phyloP scores from a whole-genome alignment of 1,139 yeast genomes.

The Protomyces arabidopsidicola region DNA sequence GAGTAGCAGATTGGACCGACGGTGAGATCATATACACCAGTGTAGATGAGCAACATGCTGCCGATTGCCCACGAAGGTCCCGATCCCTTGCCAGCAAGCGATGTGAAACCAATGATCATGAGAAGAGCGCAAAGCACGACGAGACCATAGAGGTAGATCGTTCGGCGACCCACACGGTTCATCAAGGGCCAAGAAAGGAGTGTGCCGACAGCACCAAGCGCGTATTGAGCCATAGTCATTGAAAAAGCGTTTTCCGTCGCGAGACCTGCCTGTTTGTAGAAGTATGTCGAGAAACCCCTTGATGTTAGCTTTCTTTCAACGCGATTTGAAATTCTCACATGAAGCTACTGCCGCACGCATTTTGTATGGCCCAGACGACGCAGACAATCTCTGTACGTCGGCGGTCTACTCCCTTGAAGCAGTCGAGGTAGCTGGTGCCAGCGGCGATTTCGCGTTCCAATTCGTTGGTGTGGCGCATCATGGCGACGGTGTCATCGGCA shows the following conservation, averaged over 20 bases:
- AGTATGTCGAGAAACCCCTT: constrained; percentile 50
- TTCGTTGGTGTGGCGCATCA: constrained; percentile 47
- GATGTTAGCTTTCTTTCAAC: constrained; percentile 42
- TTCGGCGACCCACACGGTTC: constrained; percentile 31
- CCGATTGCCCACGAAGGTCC: constrained; percentile 39
- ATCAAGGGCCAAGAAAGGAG: constrained; percentile 30
- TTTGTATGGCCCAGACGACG: constrained; percentile 50
- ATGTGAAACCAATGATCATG: constrained; percentile 45
- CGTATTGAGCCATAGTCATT: constrained; percentile 31
- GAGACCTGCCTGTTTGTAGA: constrained; percentile 52
- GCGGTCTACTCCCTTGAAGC: constrained; percentile 49
- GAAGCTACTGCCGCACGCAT: constrained; percentile 47
- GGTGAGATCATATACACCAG: constrained; percentile 49
- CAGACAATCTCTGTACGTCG: constrained; percentile 56
- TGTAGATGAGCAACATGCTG: constrained; percentile 47
- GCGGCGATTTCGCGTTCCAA: constrained; percentile 45
- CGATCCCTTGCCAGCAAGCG: constrained; percentile 33
- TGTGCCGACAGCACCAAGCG: constrained; percentile 30
- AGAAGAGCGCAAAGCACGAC: constrained; percentile 36
- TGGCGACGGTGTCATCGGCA: constrained; percentile 43
- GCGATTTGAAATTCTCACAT: neutral
- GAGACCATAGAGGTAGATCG: constrained; percentile 34
- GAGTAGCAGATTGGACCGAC: constrained; percentile 59
- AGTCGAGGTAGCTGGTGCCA: constrained; percentile 45
- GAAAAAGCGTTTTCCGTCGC: constrained; percentile 38